Percentiles rank a stretch among this genome's conserved stretches.
Conservation (phyloP, 257 asterid species). For the Eucommia ulmoides region DNA sequence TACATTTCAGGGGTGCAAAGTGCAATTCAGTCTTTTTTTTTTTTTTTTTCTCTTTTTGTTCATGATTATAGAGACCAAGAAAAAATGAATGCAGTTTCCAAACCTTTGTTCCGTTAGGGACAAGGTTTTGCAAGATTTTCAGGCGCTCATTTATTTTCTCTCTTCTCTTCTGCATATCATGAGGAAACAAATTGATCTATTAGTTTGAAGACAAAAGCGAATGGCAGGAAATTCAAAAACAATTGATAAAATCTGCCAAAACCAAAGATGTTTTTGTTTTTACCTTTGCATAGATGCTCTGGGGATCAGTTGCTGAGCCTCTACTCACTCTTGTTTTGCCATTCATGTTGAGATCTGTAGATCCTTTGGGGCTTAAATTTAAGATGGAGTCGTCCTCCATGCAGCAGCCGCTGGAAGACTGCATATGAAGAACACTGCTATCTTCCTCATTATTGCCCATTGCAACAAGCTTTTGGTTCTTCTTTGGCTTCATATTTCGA, state of each 20-base stretch:
- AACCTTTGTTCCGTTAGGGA: conserved; percentile 54
- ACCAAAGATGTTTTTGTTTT: not conserved
- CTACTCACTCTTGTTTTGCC: not conserved
- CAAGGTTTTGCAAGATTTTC: conserved; percentile 35
- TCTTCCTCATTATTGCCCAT: conserved; percentile 3
- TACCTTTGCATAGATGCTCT: conserved; percentile 57
- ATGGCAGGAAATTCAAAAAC: too few species aligned
- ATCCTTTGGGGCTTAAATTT: not conserved
- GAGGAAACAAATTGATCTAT: not conserved
- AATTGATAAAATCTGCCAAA: too few species aligned
- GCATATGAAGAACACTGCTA: conserved; percentile 9
- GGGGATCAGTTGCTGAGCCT: conserved; percentile 46
- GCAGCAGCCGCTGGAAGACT: conserved; percentile 19
- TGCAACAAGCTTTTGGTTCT: conserved; percentile 9
- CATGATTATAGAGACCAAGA: not conserved
- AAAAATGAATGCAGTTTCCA: not conserved
- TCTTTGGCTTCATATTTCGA: conserved; percentile 23
- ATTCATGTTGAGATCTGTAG: not conserved
- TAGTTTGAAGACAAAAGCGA: too few species aligned
- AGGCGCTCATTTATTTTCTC: conserved; percentile 41
- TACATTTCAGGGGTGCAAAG: too few species aligned
- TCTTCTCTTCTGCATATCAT: conserved; percentile 34
- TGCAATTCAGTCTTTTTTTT: too few species aligned
- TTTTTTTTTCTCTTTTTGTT: too few species aligned
- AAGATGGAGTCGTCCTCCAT: conserved; percentile 24